These are phyloP conservation scores for Dovyalis caffra DNA, from an alignment of 345 rosid genomes.

Conservation along the genomic window DNA sequence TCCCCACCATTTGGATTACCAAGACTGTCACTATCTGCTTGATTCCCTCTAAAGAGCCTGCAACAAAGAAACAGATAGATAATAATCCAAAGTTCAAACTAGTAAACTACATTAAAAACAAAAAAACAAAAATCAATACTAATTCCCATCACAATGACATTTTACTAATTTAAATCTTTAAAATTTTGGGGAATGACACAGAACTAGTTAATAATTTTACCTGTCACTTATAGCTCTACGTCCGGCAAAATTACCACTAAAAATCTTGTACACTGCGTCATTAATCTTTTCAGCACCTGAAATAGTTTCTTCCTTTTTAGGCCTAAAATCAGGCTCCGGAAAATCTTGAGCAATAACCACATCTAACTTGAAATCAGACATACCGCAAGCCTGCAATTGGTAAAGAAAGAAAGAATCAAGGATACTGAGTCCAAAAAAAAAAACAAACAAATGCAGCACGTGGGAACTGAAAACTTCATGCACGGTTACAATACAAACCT, in stretches of 20 bases:
- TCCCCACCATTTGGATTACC: conserved; percentile 29
- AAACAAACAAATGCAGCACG: neutral
- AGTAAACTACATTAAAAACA: neutral
- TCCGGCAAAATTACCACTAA: conserved; percentile 35
- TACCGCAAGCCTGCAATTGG: conserved; percentile 35
- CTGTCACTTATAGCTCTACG: conserved; percentile 54
- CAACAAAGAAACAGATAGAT: neutral
- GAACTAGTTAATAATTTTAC: too few relatives aligned
- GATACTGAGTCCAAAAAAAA: too few relatives aligned
- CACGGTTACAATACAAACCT: neutral
- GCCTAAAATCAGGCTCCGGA: conserved; percentile 34
- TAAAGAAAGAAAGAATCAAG: neutral
- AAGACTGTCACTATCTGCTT: conserved; percentile 19
- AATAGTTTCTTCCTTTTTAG: conserved; percentile 24
- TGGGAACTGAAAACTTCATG: neutral
- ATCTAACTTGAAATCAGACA: conserved; percentile 54
- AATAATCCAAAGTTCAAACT: neutral
- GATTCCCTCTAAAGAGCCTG: conserved; percentile 64
- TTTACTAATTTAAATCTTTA: too few relatives aligned
- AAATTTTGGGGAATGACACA: too few relatives aligned
- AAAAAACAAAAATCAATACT: neutral
- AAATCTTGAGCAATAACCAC: conserved; percentile 31
- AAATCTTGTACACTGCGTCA: conserved; percentile 32
- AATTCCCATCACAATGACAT: neutral
- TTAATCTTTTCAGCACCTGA: conserved; percentile 24